Percentiles rank a stretch among this genome's conserved stretches.
phyloP scores from a whole-genome alignment of 805 yeast species.

The Debaryomyces hansenii region DNA sequence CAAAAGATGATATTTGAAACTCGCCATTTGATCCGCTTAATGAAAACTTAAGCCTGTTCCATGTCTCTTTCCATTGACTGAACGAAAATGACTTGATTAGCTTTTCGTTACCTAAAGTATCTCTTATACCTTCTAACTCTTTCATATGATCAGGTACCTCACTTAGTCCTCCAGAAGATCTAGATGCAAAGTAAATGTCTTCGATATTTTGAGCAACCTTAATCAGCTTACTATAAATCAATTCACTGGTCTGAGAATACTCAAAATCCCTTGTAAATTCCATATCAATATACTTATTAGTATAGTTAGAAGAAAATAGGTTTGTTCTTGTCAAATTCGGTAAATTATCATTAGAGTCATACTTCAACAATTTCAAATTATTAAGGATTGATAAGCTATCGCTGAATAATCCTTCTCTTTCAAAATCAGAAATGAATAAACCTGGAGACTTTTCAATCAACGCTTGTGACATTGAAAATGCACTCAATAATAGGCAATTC shows the following conservation, averaged over 20 bases:
- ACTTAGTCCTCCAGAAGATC: constrained; percentile 14
- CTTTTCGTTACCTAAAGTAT: constrained; percentile 6
- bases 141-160: constrained; percentile 16
- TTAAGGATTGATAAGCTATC: constrained; percentile 44
- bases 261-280: constrained; percentile 32
- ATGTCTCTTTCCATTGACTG: constrained; percentile 40
- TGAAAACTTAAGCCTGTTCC: constrained; percentile 20
- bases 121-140: constrained; percentile 13
- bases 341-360: constrained; percentile 8
- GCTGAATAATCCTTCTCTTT: constrained; percentile 69
- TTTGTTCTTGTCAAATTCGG: constrained; percentile 9
- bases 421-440: constrained; percentile 49
- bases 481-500: constrained; percentile 48
- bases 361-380: constrained; percentile 12
- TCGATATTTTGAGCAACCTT: constrained; percentile 24
- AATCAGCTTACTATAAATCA: constrained; percentile 14
- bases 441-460: constrained; percentile 47
- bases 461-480: constrained; percentile 47
- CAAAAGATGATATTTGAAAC: constrained; percentile 63
- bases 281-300: constrained; percentile 26
- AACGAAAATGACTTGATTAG: constrained; percentile 7
- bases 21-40: constrained; percentile 12
- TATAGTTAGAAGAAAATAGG: constrained; percentile 13
- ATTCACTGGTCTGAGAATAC: constrained; percentile 14
- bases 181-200: constrained; percentile 21